Percentiles rank a stretch among this genome's conserved stretches.
Evolutionary conservation across 2,329 filamentous ascomycete species (phyloP).

Genomic region (Fusarium sp.): DNA sequence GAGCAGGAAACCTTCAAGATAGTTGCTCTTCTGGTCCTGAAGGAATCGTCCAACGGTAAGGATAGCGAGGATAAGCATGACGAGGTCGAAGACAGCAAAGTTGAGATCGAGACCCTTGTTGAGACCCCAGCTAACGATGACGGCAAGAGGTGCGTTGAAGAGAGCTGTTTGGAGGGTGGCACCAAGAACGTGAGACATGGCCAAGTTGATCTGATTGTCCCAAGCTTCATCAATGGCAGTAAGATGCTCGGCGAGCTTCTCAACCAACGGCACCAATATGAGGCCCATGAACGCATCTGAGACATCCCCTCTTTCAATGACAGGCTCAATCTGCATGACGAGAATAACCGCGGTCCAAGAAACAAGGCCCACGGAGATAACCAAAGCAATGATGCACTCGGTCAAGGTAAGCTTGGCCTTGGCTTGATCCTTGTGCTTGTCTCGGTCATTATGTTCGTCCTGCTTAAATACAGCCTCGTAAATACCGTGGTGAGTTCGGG

Average conservation of each 20-base stretch:
- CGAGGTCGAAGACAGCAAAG: slow-evolving; percentile 90
- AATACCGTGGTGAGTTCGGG: slow-evolving; percentile 82
- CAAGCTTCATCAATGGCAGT: slow-evolving; percentile 89
- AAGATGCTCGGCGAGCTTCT: slow-evolving; percentile 89
- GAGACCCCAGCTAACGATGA: slow-evolving; percentile 87
- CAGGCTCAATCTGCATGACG: slow-evolving; percentile 78
- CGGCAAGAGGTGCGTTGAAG: slow-evolving; percentile 86
- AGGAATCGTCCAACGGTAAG: slow-evolving; percentile 90
- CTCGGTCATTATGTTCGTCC: slow-evolving; percentile 78
- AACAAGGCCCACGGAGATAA: slow-evolving; percentile 76
- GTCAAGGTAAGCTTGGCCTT: slow-evolving; percentile 82
- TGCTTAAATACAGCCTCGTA: slow-evolving; percentile 81
- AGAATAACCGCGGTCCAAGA: slow-evolving; percentile 81
- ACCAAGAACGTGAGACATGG: slow-evolving; percentile 87
- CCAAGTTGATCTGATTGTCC: slow-evolving; percentile 88
- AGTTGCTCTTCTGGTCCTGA: slow-evolving; percentile 90
- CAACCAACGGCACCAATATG: slow-evolving; percentile 85
- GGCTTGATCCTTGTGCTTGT: slow-evolving; percentile 70
- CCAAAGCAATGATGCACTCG: slow-evolving; percentile 78
- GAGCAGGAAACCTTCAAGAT: slow-evolving; percentile 87
- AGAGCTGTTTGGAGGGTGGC: slow-evolving; percentile 91
- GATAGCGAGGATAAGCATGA: slow-evolving; percentile 85
- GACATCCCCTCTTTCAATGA: slow-evolving; percentile 62
- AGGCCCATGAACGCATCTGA: slow-evolving; percentile 74
- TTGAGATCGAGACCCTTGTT: slow-evolving; percentile 80